These are phyloP conservation scores for Pinus albicaulis DNA, from an alignment of 75 land plant species.

Conservation along the genomic window DNA sequence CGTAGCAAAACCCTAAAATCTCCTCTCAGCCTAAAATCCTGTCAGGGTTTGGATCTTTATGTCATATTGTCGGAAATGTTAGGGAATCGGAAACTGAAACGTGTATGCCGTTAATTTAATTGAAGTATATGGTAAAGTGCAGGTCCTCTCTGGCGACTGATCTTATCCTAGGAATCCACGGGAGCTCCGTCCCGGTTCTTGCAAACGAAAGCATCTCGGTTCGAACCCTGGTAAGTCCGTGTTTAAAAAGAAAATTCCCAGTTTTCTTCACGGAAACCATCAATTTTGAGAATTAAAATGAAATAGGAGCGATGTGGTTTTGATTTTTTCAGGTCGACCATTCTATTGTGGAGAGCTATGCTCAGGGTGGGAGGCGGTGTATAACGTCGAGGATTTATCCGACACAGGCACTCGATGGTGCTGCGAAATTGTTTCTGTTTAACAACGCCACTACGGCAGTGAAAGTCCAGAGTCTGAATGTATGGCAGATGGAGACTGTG, in stretches of 20 bases:
- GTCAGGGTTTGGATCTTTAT: no score
- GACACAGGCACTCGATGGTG: conserved; percentile 57
- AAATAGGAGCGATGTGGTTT: background rate
- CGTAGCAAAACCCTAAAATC: background rate
- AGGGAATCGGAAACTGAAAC: no score
- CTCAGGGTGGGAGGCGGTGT: conserved; percentile 70
- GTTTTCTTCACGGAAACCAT: background rate
- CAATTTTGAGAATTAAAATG: background rate
- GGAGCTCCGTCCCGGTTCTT: conserved; percentile 61
- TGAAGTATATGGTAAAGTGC: background rate
- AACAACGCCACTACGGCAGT: conserved; percentile 81
- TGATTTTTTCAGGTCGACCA: conserved; percentile 75
- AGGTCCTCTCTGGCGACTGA: conserved; percentile 69
- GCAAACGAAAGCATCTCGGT: conserved; percentile 50
- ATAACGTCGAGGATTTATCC: conserved; percentile 91
- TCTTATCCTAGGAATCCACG: conserved; percentile 49
- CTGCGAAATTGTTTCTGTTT: conserved; percentile 68
- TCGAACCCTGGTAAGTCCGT: conserved; percentile 61
- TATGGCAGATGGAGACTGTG: conserved; percentile 66
- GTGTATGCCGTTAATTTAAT: no score
- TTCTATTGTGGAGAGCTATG: conserved; percentile 88
- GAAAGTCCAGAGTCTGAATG: conserved; percentile 38
- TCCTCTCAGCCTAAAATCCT: no score
- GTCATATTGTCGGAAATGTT: no score
- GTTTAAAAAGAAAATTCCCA: background rate